Conservation (phyloP, 805 yeast species). For the Torulaspora quercuum region DNA sequence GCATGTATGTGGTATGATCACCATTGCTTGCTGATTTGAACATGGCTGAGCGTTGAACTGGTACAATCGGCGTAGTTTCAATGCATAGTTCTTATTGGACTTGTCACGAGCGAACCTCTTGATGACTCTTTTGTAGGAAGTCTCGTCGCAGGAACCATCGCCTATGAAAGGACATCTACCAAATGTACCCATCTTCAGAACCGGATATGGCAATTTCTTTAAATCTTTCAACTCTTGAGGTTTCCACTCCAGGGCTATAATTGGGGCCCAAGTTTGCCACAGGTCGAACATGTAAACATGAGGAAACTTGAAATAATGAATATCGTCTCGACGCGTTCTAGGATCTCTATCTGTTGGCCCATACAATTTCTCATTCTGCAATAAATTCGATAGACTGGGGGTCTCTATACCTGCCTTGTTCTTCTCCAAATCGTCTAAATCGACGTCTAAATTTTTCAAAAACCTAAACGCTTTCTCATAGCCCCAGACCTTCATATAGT, state of each 20-base stretch:
- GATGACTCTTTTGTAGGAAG: conserved; percentile 27
- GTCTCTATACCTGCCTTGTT: conserved; percentile 27
- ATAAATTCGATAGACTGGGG: conserved; percentile 53
- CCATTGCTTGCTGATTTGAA: conserved; percentile 10
- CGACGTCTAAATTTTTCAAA: conserved; percentile 58
- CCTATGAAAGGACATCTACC: conserved; percentile 84
- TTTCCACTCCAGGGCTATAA: conserved; percentile 79
- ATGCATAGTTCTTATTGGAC: conserved; percentile 32
- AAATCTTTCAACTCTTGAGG: conserved; percentile 33
- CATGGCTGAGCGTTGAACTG: conserved; percentile 31
- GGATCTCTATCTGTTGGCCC: conserved; percentile 92
- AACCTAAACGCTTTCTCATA: conserved; percentile 81
- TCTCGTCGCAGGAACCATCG: conserved; percentile 42
- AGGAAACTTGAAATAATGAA: conserved; percentile 71
- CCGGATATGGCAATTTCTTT: conserved; percentile 40
- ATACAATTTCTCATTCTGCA: conserved; percentile 77
- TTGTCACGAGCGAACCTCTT: conserved; percentile 35
- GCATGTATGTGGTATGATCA: conserved; percentile 27
- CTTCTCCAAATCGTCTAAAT: conserved; percentile 30
- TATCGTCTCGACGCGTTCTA: conserved; percentile 76
- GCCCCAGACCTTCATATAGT: conserved; percentile 79
- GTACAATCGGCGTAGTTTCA: conserved; percentile 32
- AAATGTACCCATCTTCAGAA: conserved; percentile 34
- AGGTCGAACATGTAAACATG: conserved; percentile 79
- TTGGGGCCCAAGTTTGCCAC: conserved; percentile 72